These are phyloP conservation scores for Zychaea mexicana DNA, from an alignment of 371 early-diverging fungal species.

Conservation along the genomic window DNA sequence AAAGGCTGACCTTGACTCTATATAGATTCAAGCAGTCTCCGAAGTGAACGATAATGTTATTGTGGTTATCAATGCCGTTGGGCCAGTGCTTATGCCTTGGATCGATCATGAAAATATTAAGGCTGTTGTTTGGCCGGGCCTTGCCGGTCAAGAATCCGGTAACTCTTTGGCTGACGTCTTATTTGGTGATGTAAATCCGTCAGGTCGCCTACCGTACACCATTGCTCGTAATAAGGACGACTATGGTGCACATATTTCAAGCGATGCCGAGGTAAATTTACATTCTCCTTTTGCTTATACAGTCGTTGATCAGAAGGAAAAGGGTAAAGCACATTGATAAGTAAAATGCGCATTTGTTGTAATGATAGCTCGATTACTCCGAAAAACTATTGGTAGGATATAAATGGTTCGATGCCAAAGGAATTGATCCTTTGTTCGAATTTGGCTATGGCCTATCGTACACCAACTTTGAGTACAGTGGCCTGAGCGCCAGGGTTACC, in stretches of 20 bases:
- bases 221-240: conserved; percentile 31
- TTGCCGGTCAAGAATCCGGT: conserved; percentile 59
- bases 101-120: conserved; percentile 54
- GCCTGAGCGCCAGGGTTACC: background rate
- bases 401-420: conserved; percentile 43
- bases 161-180: conserved; percentile 54
- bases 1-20: background rate
- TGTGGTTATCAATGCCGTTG: conserved; percentile 63
- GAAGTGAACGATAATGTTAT: conserved; percentile 53
- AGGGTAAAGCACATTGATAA: too few relatives aligned
- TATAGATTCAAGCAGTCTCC: conserved; percentile 57
- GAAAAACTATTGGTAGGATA: conserved; percentile 60
- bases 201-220: conserved; percentile 56
- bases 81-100: conserved; percentile 63
- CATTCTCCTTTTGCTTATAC: too few relatives aligned
- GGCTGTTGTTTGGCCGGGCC: conserved; percentile 55
- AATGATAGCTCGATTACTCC: conserved; percentile 33
- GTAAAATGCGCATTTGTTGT: too few relatives aligned
- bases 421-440: conserved; percentile 46
- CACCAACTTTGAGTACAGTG: conserved; percentile 54
- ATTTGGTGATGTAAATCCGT: conserved; percentile 59
- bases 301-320: too few relatives aligned
- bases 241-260: conserved; percentile 46
- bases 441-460: conserved; percentile 64
- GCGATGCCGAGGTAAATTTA: conserved; percentile 15